Evolutionary conservation across 495 filamentous ascomycete genomes (phyloP).

Genomic region (Talaromyces nanjingensis): DNA sequence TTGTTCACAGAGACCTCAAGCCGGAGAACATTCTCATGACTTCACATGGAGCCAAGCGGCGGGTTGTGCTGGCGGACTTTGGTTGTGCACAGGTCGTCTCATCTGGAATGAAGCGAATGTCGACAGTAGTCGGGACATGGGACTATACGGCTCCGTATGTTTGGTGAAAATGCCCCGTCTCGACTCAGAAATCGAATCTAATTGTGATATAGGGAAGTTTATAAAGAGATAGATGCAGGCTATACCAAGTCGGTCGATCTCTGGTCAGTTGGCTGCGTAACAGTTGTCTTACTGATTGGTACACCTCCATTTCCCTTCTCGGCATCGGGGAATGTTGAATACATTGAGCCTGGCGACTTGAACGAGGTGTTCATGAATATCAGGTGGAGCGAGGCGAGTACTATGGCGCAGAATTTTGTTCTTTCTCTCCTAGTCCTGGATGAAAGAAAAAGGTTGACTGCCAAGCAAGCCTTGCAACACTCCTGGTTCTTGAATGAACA

Average conservation of each 20-base stretch:
- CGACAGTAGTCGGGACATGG: conserved; percentile 54
- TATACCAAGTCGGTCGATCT: conserved; percentile 59
- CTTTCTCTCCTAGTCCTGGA: conserved; percentile 44
- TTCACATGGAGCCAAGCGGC: conserved; percentile 33
- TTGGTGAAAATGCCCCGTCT: conserved; percentile 7
- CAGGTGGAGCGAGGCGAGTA: conserved; percentile 29
- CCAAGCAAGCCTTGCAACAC: conserved; percentile 48
- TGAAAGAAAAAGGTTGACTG: conserved; percentile 44
- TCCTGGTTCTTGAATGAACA: conserved; percentile 49
- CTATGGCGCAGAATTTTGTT: conserved; percentile 47
- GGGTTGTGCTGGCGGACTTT: conserved; percentile 70
- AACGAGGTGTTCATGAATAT: conserved; percentile 11
- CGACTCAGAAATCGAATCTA: conserved; percentile 17
- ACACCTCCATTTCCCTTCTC: conserved; percentile 20
- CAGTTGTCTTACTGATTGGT: conserved; percentile 44
- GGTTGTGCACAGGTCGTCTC: conserved; percentile 49
- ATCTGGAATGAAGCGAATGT: conserved; percentile 42
- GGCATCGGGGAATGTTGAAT: conserved; percentile 14
- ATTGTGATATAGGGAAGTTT: conserved; percentile 39
- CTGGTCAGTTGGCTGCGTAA: conserved; percentile 54
- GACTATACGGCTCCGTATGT: conserved; percentile 70
- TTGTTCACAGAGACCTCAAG: conserved; percentile 65
- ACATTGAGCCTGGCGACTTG: conserved; percentile 28
- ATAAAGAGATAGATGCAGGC: conserved; percentile 23
- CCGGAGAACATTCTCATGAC: conserved; percentile 64